Percentiles rank a stretch among this genome's conserved stretches.
Conservation (phyloP, 768 basidiomycete genomes). For the Tephrocybe sp. region DNA sequence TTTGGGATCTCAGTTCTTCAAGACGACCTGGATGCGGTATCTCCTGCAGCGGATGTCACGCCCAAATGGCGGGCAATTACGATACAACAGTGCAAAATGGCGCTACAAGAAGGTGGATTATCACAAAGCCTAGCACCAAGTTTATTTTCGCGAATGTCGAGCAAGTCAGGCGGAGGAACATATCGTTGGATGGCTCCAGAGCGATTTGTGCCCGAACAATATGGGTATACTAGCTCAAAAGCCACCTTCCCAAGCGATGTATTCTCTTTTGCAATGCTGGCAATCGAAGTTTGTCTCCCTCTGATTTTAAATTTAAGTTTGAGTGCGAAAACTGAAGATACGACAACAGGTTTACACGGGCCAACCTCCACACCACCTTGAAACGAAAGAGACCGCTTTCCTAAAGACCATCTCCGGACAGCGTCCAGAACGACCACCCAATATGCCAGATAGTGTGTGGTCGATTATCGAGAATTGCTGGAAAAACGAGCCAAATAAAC, state of each 20-base stretch:
- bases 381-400: background rate
- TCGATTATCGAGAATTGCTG: slow-evolving; percentile 7
- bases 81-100: background rate
- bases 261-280: slow-evolving; percentile 28
- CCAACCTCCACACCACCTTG: background rate
- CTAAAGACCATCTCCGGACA: background rate
- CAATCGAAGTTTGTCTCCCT: slow-evolving; percentile 8
- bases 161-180: slow-evolving; percentile 20
- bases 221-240: slow-evolving; percentile 3
- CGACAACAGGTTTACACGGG: slow-evolving; percentile 9
- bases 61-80: background rate
- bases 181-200: slow-evolving; percentile 32
- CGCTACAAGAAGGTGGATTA: slow-evolving; percentile 1
- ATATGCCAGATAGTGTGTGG: slow-evolving; percentile 9
- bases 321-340: background rate
- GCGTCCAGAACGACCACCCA: slow-evolving; percentile 6
- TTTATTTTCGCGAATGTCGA: slow-evolving; percentile 12
- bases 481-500: slow-evolving; percentile 1
- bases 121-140: slow-evolving; percentile 2
- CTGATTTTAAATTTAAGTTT: background rate
- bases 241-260: slow-evolving; percentile 29
- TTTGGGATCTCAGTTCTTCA: slow-evolving; percentile 12
- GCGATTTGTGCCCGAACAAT: slow-evolving; percentile 18
- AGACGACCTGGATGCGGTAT: background rate
- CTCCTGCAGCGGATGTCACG: background rate